phyloP scores from a whole-genome alignment of 2,329 filamentous ascomycete species.

The Triangularia verruculosa region DNA sequence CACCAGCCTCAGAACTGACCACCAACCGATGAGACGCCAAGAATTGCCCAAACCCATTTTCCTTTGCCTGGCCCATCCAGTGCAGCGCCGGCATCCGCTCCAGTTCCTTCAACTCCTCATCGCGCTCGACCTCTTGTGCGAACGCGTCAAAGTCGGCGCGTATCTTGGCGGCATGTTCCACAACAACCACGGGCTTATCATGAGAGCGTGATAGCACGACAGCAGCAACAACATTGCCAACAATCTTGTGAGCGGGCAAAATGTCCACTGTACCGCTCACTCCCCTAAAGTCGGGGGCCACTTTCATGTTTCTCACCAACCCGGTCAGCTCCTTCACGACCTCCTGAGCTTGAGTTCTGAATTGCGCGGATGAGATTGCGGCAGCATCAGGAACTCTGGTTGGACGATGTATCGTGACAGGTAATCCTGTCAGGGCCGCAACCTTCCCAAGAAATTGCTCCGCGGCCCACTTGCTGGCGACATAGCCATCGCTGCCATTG shows the following conservation, averaged over 20 bases:
- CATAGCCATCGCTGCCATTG: constrained; percentile 31
- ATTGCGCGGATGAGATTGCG: too few species aligned
- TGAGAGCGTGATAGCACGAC: neutral
- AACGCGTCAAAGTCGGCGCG: neutral
- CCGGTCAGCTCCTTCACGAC: neutral
- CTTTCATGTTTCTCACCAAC: neutral
- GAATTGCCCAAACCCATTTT: neutral
- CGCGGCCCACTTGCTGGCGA: constrained; percentile 34
- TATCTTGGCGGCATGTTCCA: neutral
- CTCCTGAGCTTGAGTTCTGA: neutral
- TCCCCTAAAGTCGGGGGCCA: neutral
- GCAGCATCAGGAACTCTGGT: neutral
- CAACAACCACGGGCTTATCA: neutral
- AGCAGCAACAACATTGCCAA: neutral
- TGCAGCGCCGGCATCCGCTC: neutral
- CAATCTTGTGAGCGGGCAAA: neutral
- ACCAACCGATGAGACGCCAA: neutral
- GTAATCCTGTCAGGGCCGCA: neutral
- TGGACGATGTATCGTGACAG: neutral
- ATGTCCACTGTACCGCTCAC: neutral
- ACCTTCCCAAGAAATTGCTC: constrained; percentile 32
- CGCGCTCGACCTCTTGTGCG: neutral
- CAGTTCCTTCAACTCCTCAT: neutral
- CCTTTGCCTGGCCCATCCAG: neutral
- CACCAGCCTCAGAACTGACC: neutral